Evolutionary conservation across 2,329 filamentous ascomycete genomes (phyloP), one percentile per base, ranked within the genome.

Genomic region (Aspergillus persii): DNA sequence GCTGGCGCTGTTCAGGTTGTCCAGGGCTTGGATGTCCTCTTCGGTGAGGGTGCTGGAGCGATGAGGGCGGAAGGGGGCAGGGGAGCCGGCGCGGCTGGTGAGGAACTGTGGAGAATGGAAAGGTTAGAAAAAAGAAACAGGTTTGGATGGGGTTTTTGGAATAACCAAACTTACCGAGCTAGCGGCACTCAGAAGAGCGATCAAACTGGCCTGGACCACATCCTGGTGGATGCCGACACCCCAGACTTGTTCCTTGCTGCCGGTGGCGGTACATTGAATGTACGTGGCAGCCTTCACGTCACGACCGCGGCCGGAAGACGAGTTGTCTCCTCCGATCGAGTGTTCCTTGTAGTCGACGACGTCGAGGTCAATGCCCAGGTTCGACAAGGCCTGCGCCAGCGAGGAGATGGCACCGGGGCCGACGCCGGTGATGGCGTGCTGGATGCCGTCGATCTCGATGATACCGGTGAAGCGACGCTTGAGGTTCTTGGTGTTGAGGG

Each of bases 341-440:
- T 98, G 94, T 77, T 98, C 95, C 81, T 96, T 96, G 82, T 98
- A 98, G 75, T 97, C 92, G 50, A 88, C 86, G 54, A 98, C 92
- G 71, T 98, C 94, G 27, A 98, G 81, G 70, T 96, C 89, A 63
- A 98, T 89, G 59, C 91, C 91, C 36, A 98, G 79, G 15, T 83
- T 82, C 67, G 86, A 85, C 48, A 99, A 83, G 15, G 93, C 94
- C 68, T 92, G 88, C 2, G 91, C 91, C 71, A 98, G 79, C 63
- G 90, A 91, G 3, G 92, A 97, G 68, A 98, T 91, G 36, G 94
- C 92, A 70, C 94, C 94, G 71, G 93, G 96, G 36, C 94, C 94
- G 8, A 88, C 85, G 62, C 95, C 94, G 33, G 84, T 85, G 61
- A 98, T 86, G 65, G 85, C 83, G 71, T 91, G 87, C 78, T 98